Evolutionary conservation across 805 yeast genomes (phyloP).

Genomic region (Brettanomyces bruxellensis): DNA sequence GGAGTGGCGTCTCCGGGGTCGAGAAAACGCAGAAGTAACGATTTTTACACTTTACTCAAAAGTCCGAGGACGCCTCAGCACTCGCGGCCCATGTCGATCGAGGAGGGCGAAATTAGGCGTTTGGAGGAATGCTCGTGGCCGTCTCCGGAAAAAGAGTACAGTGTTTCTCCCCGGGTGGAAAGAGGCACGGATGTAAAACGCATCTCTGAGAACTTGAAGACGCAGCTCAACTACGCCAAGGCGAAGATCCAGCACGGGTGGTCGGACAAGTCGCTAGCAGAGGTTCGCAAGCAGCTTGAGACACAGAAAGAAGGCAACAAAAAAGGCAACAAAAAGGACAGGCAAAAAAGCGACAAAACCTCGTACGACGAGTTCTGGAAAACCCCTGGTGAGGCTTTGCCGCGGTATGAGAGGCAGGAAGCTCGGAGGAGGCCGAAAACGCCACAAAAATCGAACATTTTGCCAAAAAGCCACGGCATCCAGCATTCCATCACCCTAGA

Average conservation of each 20-base stretch:
- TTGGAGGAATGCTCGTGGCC: too few relatives aligned
- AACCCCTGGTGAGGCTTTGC: conserved; percentile 17
- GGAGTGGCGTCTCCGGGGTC: conserved; percentile 15
- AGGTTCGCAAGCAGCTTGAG: conserved; percentile 20
- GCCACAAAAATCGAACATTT: neutral
- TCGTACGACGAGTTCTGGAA: conserved; percentile 22
- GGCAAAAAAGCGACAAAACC: conserved; percentile 6
- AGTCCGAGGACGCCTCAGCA: conserved; percentile 20
- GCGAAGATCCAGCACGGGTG: conserved; percentile 29
- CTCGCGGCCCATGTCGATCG: neutral
- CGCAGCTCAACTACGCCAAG: conserved; percentile 28
- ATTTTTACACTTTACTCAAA: conserved; percentile 26
- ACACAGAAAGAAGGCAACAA: conserved; percentile 10
- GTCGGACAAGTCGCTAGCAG: conserved; percentile 21
- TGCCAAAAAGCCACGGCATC: conserved; percentile 3
- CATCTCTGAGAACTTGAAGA: conserved; percentile 27
- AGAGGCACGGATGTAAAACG: conserved; percentile 24
- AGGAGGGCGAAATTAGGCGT: too few relatives aligned
- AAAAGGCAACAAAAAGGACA: conserved; percentile 9
- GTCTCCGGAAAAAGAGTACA: neutral
- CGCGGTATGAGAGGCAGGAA: conserved; percentile 5
- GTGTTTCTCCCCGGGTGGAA: neutral
- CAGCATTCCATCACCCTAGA: conserved; percentile 15
- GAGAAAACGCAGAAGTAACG: conserved; percentile 24
- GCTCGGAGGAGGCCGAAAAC: neutral